A percentile compares a stretch with the other conserved stretches of the same genome.
Evolutionary conservation across 2,329 filamentous ascomycete genomes (phyloP).

Genomic region (Trichothecium roseum): DNA sequence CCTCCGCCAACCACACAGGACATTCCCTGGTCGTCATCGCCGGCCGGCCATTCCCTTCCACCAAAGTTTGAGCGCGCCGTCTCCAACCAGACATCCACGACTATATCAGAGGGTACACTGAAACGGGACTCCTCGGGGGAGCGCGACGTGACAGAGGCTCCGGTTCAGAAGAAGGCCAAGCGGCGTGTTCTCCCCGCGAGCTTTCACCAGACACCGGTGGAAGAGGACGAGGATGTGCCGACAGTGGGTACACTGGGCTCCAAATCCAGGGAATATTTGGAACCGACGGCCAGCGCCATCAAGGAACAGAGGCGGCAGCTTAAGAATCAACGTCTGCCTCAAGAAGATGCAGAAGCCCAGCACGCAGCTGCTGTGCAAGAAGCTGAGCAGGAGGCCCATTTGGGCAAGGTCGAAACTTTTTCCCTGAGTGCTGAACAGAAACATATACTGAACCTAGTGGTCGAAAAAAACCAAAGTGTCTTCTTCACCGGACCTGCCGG

Average conservation of each 20-base stretch:
- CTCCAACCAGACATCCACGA: slow-evolving; percentile 8
- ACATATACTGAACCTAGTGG: slow-evolving; percentile 72
- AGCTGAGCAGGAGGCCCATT: slow-evolving; percentile 28
- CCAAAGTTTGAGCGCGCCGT: slow-evolving; percentile 14
- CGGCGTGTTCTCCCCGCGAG: slow-evolving; percentile 50
- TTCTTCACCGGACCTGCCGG: slow-evolving; percentile 97
- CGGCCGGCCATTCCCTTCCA: slow-evolving; percentile 35
- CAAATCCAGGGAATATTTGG: slow-evolving; percentile 46
- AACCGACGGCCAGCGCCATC: slow-evolving; percentile 61
- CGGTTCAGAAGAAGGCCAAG: slow-evolving; percentile 34
- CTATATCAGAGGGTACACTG: slow-evolving; percentile 12
- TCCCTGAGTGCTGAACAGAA: slow-evolving; percentile 80
- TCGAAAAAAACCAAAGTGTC: slow-evolving; percentile 72
- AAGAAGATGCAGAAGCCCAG: slow-evolving; percentile 31
- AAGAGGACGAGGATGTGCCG: neutral
- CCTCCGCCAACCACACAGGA: slow-evolving; percentile 16
- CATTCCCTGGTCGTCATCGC: slow-evolving; percentile 68
- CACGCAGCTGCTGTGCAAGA: slow-evolving; percentile 8
- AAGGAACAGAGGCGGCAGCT: slow-evolving; percentile 71
- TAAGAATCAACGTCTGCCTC: slow-evolving; percentile 39
- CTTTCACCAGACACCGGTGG: slow-evolving; percentile 20
- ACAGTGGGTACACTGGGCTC: slow-evolving; percentile 19
- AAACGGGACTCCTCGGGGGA: slow-evolving; percentile 33
- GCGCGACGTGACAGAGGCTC: slow-evolving; percentile 14
- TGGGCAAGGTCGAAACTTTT: slow-evolving; percentile 38